Conservation (phyloP, 768 basidiomycete species). For the Mycena indigotica region DNA sequence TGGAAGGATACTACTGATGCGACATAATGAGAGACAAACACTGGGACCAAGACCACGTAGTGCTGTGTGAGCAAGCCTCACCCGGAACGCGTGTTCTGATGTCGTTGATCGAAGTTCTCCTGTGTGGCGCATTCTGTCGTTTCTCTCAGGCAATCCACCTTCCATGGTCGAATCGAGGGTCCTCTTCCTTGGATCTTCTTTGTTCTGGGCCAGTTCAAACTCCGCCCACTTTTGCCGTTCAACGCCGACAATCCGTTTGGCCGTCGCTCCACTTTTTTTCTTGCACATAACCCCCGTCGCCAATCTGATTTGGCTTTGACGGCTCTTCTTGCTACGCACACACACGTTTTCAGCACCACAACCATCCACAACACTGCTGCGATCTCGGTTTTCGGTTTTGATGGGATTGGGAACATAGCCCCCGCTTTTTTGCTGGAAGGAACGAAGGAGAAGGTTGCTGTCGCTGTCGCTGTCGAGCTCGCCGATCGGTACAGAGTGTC, state of each 20-base stretch:
- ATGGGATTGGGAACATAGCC: not conserved
- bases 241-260: not conserved
- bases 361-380: not conserved
- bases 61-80: slow-evolving; percentile 11
- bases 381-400: not conserved
- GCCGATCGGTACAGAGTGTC: not conserved
- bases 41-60: not conserved
- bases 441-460: not conserved
- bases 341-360: not conserved
- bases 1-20: not conserved
- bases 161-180: slow-evolving; percentile 16
- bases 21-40: not conserved
- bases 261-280: not conserved
- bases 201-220: not conserved
- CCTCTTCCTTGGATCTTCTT: slow-evolving; percentile 1
- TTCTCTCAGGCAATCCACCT: slow-evolving; percentile 1
- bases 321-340: not conserved
- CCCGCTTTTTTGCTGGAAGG: not conserved
- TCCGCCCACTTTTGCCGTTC: not conserved
- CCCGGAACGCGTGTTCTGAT: slow-evolving; percentile 22
- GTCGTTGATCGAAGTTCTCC: slow-evolving; percentile 24
- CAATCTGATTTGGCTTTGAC: slow-evolving; percentile 1
- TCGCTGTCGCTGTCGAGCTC: not conserved
- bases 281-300: not conserved
- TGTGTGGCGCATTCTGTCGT: slow-evolving; percentile 1